Conservation (phyloP, 2,329 filamentous ascomycete species). For the Orbilia blumenaviensis region DNA sequence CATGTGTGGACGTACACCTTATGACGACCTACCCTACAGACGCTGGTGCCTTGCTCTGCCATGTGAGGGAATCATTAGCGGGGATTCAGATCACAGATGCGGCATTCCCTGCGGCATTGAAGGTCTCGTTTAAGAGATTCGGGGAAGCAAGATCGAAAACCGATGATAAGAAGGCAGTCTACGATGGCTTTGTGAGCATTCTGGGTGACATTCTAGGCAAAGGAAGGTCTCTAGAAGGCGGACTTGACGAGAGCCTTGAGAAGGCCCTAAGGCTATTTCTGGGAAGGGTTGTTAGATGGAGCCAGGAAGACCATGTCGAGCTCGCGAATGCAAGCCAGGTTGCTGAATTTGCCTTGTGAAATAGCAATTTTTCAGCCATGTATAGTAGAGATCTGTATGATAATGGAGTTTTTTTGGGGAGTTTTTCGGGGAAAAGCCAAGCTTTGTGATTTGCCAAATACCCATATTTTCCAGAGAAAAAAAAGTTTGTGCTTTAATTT, state of each 20-base stretch:
- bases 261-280: slow-evolving; percentile 44
- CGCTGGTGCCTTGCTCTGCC: slow-evolving; percentile 73
- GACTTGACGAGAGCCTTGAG: slow-evolving; percentile 48
- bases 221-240: slow-evolving; percentile 23
- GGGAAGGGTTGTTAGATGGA: slow-evolving; percentile 37
- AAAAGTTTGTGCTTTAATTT: neutral
- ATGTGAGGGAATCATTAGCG: slow-evolving; percentile 75
- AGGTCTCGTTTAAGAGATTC: slow-evolving; percentile 44
- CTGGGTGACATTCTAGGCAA: slow-evolving; percentile 34
- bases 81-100: slow-evolving; percentile 71
- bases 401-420: slow-evolving; percentile 24
- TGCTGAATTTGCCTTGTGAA: slow-evolving; percentile 21
- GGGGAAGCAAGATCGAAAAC: slow-evolving; percentile 42
- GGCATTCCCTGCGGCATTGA: slow-evolving; percentile 68
- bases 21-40: slow-evolving; percentile 69
- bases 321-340: slow-evolving; percentile 28
- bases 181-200: slow-evolving; percentile 34
- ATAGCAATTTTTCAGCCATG: neutral
- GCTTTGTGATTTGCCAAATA: neutral
- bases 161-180: slow-evolving; percentile 33
- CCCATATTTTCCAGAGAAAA: neutral
- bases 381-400: slow-evolving; percentile 21
- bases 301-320: slow-evolving; percentile 19
- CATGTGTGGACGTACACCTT: slow-evolving; percentile 77
- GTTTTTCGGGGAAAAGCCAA: slow-evolving; percentile 17